Percentiles rank a stretch among this genome's conserved stretches.
phyloP scores from a whole-genome alignment of 169 alveolate genomes.

The Theileria sp. region DNA sequence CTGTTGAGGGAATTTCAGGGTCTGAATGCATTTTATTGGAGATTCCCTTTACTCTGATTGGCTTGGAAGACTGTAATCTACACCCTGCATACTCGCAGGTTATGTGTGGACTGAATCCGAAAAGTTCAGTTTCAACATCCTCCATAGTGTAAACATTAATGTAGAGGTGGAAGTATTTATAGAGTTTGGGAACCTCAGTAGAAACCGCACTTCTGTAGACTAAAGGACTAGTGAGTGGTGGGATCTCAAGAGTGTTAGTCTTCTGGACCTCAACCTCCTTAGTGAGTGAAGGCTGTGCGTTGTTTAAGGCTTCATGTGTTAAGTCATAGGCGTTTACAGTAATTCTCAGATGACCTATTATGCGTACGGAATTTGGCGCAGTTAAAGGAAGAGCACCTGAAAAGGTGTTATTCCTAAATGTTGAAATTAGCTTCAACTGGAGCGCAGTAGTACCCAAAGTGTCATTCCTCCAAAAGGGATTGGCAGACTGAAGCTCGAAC shows the following conservation, averaged over 20 bases:
- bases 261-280: slow-evolving; percentile 23
- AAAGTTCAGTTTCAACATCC: slow-evolving; percentile 74
- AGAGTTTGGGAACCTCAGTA: slow-evolving; percentile 23
- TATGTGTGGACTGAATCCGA: slow-evolving; percentile 77
- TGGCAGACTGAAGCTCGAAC: slow-evolving; percentile 88
- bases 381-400: slow-evolving; percentile 78
- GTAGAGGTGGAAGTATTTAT: slow-evolving; percentile 78
- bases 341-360: slow-evolving; percentile 74
- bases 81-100: slow-evolving; percentile 88
- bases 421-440: slow-evolving; percentile 81
- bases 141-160: slow-evolving; percentile 81
- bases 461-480: slow-evolving; percentile 88
- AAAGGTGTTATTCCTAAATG: slow-evolving; percentile 79
- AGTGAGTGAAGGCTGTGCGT: slow-evolving; percentile 40
- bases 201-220: slow-evolving; percentile 58
- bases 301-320: slow-evolving; percentile 60
- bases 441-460: slow-evolving; percentile 81
- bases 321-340: slow-evolving; percentile 84
- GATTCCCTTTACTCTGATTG: slow-evolving; percentile 61
- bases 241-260: slow-evolving; percentile 25
- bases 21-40: not conserved
- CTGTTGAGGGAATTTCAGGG: not conserved
- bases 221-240: slow-evolving; percentile 68
- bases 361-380: slow-evolving; percentile 76
- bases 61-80: slow-evolving; percentile 76